Evolutionary conservation across 1,284 basidiomycete species (phyloP), one percentile per base, ranked within the genome.

Genomic region (Taiwanofungus camphoratus): DNA sequence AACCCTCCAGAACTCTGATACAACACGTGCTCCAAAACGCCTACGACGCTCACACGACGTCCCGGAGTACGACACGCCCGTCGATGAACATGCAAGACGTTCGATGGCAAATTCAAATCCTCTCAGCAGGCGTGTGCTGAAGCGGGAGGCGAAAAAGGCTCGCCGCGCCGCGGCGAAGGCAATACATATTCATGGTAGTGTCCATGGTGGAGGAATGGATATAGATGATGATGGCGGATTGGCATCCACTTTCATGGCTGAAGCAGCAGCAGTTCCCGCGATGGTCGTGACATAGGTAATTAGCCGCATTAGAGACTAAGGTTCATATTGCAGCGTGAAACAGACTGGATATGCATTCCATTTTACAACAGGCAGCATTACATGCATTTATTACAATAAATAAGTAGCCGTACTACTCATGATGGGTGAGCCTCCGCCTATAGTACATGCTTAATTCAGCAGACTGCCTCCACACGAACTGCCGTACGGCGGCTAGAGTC

Each of bases 401-500:
- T n/a, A n/a, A n/a, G n/a, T n/a, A n/a, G n/a, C n/a, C n/a, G n/a
- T n/a, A n/a, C n/a, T n/a, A n/a, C n/a, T n/a, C n/a, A n/a, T n/a
- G n/a, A n/a, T n/a, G n/a, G n/a, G n/a, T n/a, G n/a, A n/a, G n/a
- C n/a, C n/a, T 86, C 50, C 75, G 68, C 42, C 91, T 75, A 63
- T 95, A 96, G 58, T 86, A 73, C 73, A 96, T 79, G 37, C 81
- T 73, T 50, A 96, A 69, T 64, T 96, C 93, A 9, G 72, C 74
- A n/a, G 77, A 70, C 51, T 84, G 82, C 56, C 78, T 76, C 91
- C 92, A 91, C 45, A 92, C 74, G 57, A 82, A 95, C 63, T 92
- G 89, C 50, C 88, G 79, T 42, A 93, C 84, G 22, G 86, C 86
- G 3, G 87, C 93, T 24, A 98, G 74, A 11, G 90, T 95, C 79